These are phyloP conservation scores for Cupressus sempervirens DNA, from an alignment of 75 land plant species.

Conservation along the genomic window DNA sequence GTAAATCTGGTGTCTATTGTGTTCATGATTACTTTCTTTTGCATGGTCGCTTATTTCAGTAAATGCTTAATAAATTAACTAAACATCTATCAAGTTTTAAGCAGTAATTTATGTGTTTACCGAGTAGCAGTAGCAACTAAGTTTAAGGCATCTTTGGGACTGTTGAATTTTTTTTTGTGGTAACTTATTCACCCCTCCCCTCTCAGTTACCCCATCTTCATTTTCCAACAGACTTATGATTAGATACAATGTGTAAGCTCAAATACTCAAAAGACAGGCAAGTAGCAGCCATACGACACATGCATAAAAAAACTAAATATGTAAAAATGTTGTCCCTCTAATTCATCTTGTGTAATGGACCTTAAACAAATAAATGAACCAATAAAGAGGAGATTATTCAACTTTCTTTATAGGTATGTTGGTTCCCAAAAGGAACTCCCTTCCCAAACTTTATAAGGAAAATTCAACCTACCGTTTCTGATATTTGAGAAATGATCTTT, in stretches of 20 bases:
- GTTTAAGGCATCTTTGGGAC: too few relatives aligned
- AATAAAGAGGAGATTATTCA: not conserved
- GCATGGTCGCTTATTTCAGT: too few relatives aligned
- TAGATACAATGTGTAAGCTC: not conserved
- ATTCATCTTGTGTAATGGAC: not conserved
- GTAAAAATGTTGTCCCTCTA: not conserved
- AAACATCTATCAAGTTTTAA: too few relatives aligned
- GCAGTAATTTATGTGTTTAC: too few relatives aligned
- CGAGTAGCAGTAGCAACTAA: too few relatives aligned
- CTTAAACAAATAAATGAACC: not conserved
- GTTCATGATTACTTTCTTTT: too few relatives aligned
- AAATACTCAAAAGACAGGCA: not conserved
- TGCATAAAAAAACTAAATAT: not conserved
- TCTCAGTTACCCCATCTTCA: too few relatives aligned
- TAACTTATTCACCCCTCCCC: too few relatives aligned
- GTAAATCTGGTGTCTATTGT: too few relatives aligned
- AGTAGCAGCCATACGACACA: not conserved
- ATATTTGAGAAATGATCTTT: constrained; percentile 38
- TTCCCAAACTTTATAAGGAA: not conserved
- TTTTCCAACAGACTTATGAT: too few relatives aligned
- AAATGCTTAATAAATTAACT: too few relatives aligned
- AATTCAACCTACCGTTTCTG: constrained; percentile 29
- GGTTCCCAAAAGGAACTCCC: not conserved
- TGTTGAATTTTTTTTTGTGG: too few relatives aligned
- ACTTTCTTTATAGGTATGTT: not conserved